phyloP scores from a whole-genome alignment of 228 moss, liverwort and hornwort genomes.

The Sphagnum magellanicum region DNA sequence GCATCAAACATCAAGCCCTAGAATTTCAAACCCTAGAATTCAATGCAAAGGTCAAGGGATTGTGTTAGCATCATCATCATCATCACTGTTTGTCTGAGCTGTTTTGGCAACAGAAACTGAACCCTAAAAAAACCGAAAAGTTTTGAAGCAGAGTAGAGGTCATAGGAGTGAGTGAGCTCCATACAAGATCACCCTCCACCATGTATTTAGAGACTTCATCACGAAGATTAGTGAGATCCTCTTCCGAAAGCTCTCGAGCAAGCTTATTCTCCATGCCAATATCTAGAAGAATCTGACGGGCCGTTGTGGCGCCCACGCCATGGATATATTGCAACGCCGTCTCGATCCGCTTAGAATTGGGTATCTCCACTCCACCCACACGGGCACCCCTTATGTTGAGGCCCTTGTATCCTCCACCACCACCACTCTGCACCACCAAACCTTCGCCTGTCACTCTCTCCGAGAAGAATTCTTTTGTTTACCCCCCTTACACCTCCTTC shows the following conservation, averaged over 20 bases:
- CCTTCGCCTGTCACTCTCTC: too few species aligned
- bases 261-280: constrained; percentile 80
- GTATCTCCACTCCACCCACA: constrained; percentile 91
- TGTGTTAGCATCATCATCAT: not conserved
- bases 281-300: constrained; percentile 74
- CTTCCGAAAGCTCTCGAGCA: constrained; percentile 71
- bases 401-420: constrained; percentile 16
- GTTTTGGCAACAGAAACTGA: not conserved
- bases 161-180: not conserved
- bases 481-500: too few species aligned
- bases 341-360: constrained; percentile 79
- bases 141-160: too few species aligned
- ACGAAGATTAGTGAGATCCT: constrained; percentile 79
- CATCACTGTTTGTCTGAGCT: not conserved
- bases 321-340: constrained; percentile 77
- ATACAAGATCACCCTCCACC: constrained; percentile 82
- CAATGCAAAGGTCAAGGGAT: not conserved
- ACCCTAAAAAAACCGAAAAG: too few species aligned
- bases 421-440: constrained; percentile 11
- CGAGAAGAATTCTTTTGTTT: too few species aligned
- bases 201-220: constrained; percentile 91
- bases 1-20: not conserved
- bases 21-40: not conserved
- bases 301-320: constrained; percentile 73
- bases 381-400: constrained; percentile 78